phyloP scores from a whole-genome alignment of 1,284 basidiomycete species.

The Sanghuangporus sanghuang region DNA sequence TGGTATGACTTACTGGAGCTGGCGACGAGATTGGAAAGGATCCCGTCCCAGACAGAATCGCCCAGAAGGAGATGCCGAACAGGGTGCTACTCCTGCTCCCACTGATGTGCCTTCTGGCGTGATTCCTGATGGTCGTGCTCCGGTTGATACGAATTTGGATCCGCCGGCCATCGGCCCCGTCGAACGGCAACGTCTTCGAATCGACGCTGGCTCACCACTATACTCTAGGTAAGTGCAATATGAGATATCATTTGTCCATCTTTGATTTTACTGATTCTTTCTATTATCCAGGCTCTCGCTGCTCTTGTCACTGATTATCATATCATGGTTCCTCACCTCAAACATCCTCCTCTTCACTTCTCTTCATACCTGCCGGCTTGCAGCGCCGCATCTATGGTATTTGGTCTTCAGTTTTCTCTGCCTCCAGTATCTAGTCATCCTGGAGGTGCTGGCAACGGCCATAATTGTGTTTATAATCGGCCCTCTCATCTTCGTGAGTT shows the following conservation, averaged over 20 bases:
- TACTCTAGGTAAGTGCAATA: constrained; percentile 28
- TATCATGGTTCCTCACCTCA: constrained; percentile 74
- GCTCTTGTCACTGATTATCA: constrained; percentile 59
- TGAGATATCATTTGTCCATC: too few species aligned
- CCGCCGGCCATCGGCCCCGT: neutral
- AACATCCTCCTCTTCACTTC: constrained; percentile 75
- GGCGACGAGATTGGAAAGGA: constrained; percentile 41
- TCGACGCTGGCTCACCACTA: neutral
- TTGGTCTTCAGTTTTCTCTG: constrained; percentile 73
- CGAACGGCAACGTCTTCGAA: neutral
- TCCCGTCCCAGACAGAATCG: constrained; percentile 15
- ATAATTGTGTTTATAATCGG: constrained; percentile 71
- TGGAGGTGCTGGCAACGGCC: constrained; percentile 68
- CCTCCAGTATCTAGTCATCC: constrained; percentile 68
- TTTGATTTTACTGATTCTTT: neutral
- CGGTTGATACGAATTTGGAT: neutral
- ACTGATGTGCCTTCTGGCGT: neutral
- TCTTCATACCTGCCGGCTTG: constrained; percentile 58
- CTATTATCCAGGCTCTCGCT: constrained; percentile 46
- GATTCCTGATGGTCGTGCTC: neutral
- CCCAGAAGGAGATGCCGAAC: neutral
- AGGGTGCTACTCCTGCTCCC: neutral
- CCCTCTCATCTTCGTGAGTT: constrained; percentile 67
- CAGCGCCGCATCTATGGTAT: constrained; percentile 80
- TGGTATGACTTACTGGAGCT: constrained; percentile 57